phyloP scores from a whole-genome alignment of 306 rosid species.

The Rubus parviflorus region DNA sequence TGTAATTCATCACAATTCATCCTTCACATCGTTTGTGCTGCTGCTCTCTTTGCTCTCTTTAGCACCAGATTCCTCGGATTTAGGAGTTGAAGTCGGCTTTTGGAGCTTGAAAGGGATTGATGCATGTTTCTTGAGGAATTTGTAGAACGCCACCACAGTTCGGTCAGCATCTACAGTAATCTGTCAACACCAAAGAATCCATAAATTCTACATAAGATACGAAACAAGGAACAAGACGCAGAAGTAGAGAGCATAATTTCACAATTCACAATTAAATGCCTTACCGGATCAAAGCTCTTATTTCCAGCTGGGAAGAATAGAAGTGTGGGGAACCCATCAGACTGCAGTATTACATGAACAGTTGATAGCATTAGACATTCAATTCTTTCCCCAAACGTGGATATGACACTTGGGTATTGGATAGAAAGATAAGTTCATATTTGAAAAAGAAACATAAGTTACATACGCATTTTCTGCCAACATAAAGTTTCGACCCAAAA shows the following conservation, averaged over 20 bases:
- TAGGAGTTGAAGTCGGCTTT: slow-evolving; percentile 64
- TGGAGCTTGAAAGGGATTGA: slow-evolving; percentile 96
- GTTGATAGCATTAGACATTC: not conserved
- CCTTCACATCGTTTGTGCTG: slow-evolving; percentile 55
- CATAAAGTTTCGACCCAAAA: not conserved
- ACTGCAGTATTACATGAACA: slow-evolving; percentile 33
- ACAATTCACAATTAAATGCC: slow-evolving; percentile 20
- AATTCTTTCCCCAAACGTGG: not conserved
- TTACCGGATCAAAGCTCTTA: slow-evolving; percentile 68
- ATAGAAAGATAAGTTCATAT: not conserved
- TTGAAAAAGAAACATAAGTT: not conserved
- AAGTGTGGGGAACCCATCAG: slow-evolving; percentile 64
- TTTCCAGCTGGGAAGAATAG: slow-evolving; percentile 70
- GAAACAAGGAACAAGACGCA: not conserved
- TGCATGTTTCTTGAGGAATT: slow-evolving; percentile 88
- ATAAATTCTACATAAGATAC: slow-evolving; percentile 3
- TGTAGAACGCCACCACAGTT: slow-evolving; percentile 91
- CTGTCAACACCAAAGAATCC: slow-evolving; percentile 45
- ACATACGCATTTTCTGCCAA: not conserved
- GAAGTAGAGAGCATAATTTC: not conserved
- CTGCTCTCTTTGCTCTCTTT: slow-evolving; percentile 48
- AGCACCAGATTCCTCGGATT: slow-evolving; percentile 43
- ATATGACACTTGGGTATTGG: not conserved
- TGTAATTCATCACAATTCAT: slow-evolving; percentile 61
- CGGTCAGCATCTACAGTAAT: slow-evolving; percentile 84